phyloP scores from a whole-genome alignment of 371 early-diverging fungal genomes.

The Mortierella sp. region DNA sequence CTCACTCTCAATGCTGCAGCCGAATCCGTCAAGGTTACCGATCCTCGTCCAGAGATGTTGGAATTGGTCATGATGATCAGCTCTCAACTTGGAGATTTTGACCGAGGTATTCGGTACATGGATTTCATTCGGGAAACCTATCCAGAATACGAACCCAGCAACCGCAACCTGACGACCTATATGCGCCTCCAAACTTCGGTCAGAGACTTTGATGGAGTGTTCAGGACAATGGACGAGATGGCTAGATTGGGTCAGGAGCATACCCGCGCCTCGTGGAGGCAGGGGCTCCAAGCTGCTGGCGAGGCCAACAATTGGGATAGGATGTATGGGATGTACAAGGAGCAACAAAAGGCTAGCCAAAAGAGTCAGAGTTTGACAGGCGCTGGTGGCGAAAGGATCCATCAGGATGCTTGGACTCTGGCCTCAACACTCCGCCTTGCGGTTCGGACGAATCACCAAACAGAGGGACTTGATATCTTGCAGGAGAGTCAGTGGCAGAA shows the following conservation, averaged over 20 bases:
- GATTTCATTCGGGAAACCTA: not conserved
- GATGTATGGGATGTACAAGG: not conserved
- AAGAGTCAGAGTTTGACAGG: not conserved
- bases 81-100: not conserved
- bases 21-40: not conserved
- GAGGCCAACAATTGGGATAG: not conserved
- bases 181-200: not conserved
- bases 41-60: slow-evolving; percentile 2
- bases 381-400: not conserved
- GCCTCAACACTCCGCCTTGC: not conserved
- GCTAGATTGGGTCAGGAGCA: not conserved
- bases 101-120: slow-evolving; percentile 2
- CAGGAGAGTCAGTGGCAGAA: slow-evolving; percentile 2
- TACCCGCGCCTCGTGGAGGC: slow-evolving; percentile 7
- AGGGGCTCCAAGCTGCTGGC: not conserved
- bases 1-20: not conserved
- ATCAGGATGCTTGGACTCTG: slow-evolving; percentile 1
- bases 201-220: not conserved
- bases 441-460: not conserved
- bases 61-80: slow-evolving; percentile 2
- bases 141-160: slow-evolving; percentile 3
- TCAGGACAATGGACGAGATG: not conserved
- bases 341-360: not conserved
- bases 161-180: not conserved
- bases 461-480: not conserved